These are phyloP conservation scores for Hypericum perforatum DNA, from an alignment of 345 rosid genomes.

Conservation along the genomic window DNA sequence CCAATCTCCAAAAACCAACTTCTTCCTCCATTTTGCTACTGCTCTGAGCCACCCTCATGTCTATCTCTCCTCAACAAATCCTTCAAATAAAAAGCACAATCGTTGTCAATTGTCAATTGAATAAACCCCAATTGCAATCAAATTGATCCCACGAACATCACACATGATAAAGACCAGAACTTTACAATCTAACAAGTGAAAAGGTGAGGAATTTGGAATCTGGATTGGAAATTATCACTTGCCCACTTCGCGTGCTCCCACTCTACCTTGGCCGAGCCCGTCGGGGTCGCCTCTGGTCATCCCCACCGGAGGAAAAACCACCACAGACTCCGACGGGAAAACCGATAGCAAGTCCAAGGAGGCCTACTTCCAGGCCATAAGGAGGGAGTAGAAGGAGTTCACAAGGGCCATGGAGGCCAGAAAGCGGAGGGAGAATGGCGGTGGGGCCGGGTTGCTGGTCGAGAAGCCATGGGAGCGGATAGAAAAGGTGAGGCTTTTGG, in stretches of 20 bases:
- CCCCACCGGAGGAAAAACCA: too few relatives aligned
- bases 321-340: too few relatives aligned
- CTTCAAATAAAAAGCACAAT: neutral
- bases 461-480: constrained; percentile 92
- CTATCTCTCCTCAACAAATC: constrained; percentile 4
- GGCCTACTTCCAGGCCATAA: constrained; percentile 36
- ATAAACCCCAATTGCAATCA: neutral
- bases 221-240: too few relatives aligned
- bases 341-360: too few relatives aligned
- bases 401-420: constrained; percentile 27
- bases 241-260: too few relatives aligned
- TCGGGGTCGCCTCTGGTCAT: too few relatives aligned
- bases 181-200: neutral
- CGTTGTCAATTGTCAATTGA: neutral
- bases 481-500: constrained; percentile 46
- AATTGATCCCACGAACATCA: neutral
- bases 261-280: too few relatives aligned
- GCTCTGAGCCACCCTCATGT: constrained; percentile 53
- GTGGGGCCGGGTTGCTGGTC: constrained; percentile 31
- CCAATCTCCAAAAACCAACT: too few relatives aligned
- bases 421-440: constrained; percentile 5
- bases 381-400: constrained; percentile 58
- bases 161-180: neutral
- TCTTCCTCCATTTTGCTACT: constrained; percentile 56
- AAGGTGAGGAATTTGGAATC: too few relatives aligned